Conservation (phyloP, 129 eudicot genomes). For the Erigeron canadensis region DNA sequence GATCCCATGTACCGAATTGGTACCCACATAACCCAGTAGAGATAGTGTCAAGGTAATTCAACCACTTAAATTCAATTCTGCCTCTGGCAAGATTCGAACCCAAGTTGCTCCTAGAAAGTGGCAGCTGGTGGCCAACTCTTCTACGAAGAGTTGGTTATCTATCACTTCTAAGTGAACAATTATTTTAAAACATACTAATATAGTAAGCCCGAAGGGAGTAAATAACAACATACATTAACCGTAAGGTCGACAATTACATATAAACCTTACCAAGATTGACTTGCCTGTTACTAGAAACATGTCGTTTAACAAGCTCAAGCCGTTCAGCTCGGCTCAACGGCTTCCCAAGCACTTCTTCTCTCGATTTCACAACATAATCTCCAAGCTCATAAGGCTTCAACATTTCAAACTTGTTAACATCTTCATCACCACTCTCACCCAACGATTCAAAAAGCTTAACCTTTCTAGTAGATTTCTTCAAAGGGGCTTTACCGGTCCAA, state of each 20-base stretch:
- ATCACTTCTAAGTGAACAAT: no score
- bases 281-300: conserved; percentile 62
- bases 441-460: conserved; percentile 60
- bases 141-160: no score
- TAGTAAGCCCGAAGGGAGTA: no score
- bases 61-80: no score
- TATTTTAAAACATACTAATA: no score
- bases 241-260: neutral
- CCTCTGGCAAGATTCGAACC: no score
- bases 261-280: conserved; percentile 74
- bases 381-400: conserved; percentile 48
- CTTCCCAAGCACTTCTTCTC: conserved; percentile 77
- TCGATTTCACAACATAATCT: conserved; percentile 40
- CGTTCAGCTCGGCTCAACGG: conserved; percentile 65
- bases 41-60: no score
- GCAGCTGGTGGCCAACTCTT: no score
- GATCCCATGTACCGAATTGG: no score
- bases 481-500: conserved; percentile 96
- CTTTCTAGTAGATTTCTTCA: conserved; percentile 62
- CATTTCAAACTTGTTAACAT: conserved; percentile 43
- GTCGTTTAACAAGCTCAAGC: conserved; percentile 50
- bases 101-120: no score
- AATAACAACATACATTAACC: neutral
- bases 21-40: no score
- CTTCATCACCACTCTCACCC: conserved; percentile 3